Conservation (phyloP, 192 early-diverging fungal species). For the Geosiphon pyriformis region DNA sequence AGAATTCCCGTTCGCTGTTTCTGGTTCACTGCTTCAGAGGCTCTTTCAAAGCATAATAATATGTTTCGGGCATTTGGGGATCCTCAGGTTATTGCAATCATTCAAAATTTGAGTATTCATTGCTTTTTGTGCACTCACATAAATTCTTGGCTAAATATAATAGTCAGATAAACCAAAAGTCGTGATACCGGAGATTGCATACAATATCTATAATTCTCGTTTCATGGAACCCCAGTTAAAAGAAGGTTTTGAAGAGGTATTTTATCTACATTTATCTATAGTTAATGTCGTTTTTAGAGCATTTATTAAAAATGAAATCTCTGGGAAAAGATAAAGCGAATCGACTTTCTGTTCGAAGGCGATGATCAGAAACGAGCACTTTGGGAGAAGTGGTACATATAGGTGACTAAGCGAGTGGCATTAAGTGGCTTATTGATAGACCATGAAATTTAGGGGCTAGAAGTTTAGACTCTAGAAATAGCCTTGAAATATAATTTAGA, state of each 20-base stretch:
- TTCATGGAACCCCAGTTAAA: conserved; percentile 13
- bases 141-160: neutral
- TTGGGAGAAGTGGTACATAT: conserved; percentile 19
- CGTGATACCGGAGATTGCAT: conserved; percentile 16
- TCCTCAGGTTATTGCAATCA: neutral
- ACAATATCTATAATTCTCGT: neutral
- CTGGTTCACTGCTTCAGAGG: conserved; percentile 48
- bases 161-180: neutral
- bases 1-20: conserved; percentile 58
- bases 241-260: conserved; percentile 25
- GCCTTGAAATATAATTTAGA: too few relatives aligned
- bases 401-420: neutral
- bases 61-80: conserved; percentile 50
- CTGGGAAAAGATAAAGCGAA: conserved; percentile 2
- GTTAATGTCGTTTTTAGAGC: neutral
- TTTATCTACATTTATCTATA: neutral
- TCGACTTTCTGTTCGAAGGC: conserved; percentile 20
- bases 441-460: too few relatives aligned
- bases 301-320: neutral
- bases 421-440: too few relatives aligned
- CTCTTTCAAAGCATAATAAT: conserved; percentile 77
- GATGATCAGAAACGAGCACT: conserved; percentile 5
- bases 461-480: too few relatives aligned
- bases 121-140: neutral
- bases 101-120: neutral